Base-by-base conservation (phyloP, 768 basidiomycete genomes). In the Calocybe cyanea region DNA sequence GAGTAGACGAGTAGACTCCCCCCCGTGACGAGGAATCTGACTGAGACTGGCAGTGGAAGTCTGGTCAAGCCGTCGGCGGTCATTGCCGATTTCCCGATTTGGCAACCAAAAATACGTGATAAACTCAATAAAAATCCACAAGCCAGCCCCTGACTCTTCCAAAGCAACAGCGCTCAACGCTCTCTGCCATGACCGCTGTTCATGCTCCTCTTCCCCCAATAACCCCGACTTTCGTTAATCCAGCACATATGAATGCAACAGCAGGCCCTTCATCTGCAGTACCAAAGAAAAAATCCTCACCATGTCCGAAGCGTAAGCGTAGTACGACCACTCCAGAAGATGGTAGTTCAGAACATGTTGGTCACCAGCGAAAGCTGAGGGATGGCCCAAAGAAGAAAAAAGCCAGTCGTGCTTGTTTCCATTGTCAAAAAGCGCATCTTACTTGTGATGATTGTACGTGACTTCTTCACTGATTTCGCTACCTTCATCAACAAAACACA, bases 381-480 rank as follows among this genome's bases (percentile, higher is more conserved):
- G 85, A 87, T 44, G 82, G 81, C 1, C 87, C 86, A 24, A 92
- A 88, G 78, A 94, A 93, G 79, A 94, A 93, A 77, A 93, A 94
- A 66, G 92, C 92, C 0, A 89, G 80, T 57, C 81, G 92, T 38
- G 95, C 95, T 38, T 98, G 95, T 62, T 85, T 89, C 51, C 89
- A 92, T 56, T 98, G 95, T 64, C 94, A 97, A 68, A 95, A 92
- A 64, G 92, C 93, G 2, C 95, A 98, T 66, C 72, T 98, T 54
- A 98, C 95, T n/a, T 98, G 95, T 64, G 94, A 98, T 64, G 95
- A 97, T 60, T 83, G 95, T 96, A 60, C 63, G 89, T 80, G 23
- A 28, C 25, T 43, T 24, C 30, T 56, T 39, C 38, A 33, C 41
- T 38, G 31, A 41, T 35, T 46, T 53, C 41, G 46, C 49, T 49